These are phyloP conservation scores for Diplodia mutila DNA, from an alignment of 2,329 filamentous ascomycete genomes.

Conservation along the genomic window DNA sequence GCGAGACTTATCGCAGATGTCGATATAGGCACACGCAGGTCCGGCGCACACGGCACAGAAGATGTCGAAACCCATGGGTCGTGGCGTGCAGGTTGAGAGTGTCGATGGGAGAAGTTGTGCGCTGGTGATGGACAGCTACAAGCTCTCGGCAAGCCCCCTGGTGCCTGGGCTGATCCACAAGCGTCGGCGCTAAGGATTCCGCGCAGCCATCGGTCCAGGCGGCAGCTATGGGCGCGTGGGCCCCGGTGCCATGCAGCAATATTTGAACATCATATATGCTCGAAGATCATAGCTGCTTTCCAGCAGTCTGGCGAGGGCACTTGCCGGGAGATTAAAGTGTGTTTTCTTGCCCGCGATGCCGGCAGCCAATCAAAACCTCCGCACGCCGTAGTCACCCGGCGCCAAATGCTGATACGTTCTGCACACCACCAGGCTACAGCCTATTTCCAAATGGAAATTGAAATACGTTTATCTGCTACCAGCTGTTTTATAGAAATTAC, in stretches of 20 bases:
- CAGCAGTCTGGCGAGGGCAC: background rate
- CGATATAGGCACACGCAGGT: background rate
- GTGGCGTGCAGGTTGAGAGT: background rate
- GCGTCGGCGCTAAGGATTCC: background rate
- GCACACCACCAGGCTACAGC: no score
- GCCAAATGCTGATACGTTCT: background rate
- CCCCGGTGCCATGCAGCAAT: background rate
- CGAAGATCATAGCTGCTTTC: background rate
- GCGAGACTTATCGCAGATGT: background rate
- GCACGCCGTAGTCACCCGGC: background rate
- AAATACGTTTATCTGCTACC: no score
- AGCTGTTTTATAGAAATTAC: no score
- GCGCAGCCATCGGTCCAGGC: background rate
- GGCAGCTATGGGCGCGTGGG: background rate
- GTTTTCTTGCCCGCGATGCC: no score
- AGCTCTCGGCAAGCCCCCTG: background rate
- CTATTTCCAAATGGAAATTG: no score
- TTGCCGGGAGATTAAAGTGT: background rate
- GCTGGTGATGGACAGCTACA: background rate
- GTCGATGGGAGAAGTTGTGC: background rate
- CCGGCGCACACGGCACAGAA: conserved; percentile 9
- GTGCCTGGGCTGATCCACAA: background rate
- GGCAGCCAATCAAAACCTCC: background rate
- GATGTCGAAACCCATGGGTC: background rate
- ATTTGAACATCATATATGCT: background rate